Evolutionary conservation across 805 yeast genomes (phyloP), one percentile per base, ranked within the genome.

Genomic region (Nakazawaea ernobii): DNA sequence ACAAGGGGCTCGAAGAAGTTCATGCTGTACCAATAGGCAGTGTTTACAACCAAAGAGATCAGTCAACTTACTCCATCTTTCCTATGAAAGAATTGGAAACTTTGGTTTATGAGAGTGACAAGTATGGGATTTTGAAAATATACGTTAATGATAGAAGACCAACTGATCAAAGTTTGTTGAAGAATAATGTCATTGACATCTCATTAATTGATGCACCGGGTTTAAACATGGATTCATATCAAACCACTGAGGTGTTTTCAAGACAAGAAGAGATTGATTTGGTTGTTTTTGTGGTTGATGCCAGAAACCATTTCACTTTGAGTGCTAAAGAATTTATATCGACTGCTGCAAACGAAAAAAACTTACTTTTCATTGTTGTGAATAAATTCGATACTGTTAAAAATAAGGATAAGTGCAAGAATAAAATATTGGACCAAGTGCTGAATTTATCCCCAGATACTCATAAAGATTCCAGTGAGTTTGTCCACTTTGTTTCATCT

Each of bases 201-300:
- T 80, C 91, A 24, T 71, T 94, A 51, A 94, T 94, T 46, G 99
- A 94, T 68, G 97, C 98, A 0, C 99, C 99, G 0, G 99, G 99
- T 0, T 72, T 94, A 48, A 94, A 94, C 62, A 75, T 90, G 74
- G 97, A 92, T 58, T 86, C 94, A 4, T 85, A 84, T 56, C 96
- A 89, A 62, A 94, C 99, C 0, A 87, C 96, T 1, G 96, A 92
- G 59, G 90, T 94, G 0, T 91, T 92, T 62, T 85, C 97, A 1
- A 79, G 97, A 51, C 98, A 94, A 68, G 98, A 94, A 59, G 99
- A 94, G 59, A 94, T 94, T 52, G 99, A 94, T 62, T 73, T 94
- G 54, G 96, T 94, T 3, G 92, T 94, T 1, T 95, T 94, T 69
- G 98, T 95, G 2, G 96, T 94, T 2, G 87, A 85, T 62, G 95